phyloP scores from a whole-genome alignment of 176 grass and related monocot genomes.

The Oryza brachyantha region DNA sequence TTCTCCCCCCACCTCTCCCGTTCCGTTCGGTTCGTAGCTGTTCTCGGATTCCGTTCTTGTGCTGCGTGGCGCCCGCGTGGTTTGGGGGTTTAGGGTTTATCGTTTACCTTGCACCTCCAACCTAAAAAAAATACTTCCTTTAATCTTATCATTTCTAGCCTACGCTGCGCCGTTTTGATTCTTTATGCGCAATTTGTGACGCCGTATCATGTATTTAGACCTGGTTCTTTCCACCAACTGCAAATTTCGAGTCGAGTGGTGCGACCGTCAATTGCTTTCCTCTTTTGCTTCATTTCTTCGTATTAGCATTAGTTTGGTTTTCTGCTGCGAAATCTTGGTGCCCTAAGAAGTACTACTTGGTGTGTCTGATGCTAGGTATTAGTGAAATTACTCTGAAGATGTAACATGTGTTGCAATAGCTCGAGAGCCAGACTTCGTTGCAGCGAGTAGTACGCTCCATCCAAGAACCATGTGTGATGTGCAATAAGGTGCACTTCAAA shows the following conservation, averaged over 20 bases:
- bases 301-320: neutral
- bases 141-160: neutral
- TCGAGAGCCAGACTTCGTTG: neutral
- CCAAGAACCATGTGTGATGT: neutral
- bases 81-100: slow-evolving; percentile 19
- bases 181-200: neutral
- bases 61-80: neutral
- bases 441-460: neutral
- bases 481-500: neutral
- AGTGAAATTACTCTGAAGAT: neutral
- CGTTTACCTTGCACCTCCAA: neutral
- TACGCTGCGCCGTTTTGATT: neutral
- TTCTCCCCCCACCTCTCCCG: neutral
- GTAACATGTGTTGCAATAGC: neutral
- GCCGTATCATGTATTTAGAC: neutral
- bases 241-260: neutral
- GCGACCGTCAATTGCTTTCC: neutral
- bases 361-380: neutral
- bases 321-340: neutral
- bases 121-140: neutral
- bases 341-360: neutral
- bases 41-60: neutral
- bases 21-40: neutral
- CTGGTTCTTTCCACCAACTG: neutral
- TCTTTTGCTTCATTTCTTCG: neutral